Evolutionary conservation across 371 early-diverging fungal species (phyloP), one percentile per base, ranked within the genome.

Genomic region (Rhizomucor miehei): DNA sequence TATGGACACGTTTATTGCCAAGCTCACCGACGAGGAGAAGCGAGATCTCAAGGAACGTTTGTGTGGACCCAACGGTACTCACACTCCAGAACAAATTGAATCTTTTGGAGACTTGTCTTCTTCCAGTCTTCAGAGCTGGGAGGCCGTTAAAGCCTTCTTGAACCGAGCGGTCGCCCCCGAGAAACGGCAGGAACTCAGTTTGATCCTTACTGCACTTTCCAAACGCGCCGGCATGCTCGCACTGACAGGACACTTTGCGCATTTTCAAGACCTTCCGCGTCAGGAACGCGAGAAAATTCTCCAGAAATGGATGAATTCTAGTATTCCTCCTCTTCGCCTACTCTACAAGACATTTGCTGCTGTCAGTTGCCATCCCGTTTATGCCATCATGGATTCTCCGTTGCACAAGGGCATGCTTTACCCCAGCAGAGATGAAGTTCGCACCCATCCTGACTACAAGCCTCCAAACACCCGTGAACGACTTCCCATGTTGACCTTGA

Each of bases 191-290:
- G 75, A 75, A 13, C 51, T 80, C 6, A 24, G 44, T 14, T 35
- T 63, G 45, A 46, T 65, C 13, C 47, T 78, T 17, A 58, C 65
- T 6, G 13, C 70, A 13, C 59, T 77, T 2, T 63, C 71, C 36
- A 68, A 63, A 11, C 64, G 73, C 25, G 57, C 77, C 12, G 88
- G 86, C 46, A 74, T 83, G 1, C 69, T 79, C 48, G 73, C 78
- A 5, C 56, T 88, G 17, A 80, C 83, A 14, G 85, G 85, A 25
- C 64, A 72, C 10, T 71, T 69, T 40, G 54, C 49, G 21, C 73
- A 74, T 8, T 85, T 84, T 58, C 62, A 73, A 5, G 60, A 77
- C 1, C 58, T 86, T 9, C 44, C 79, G 1, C 56, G 64, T 3
- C 65, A 67, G 34, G 80, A 85, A 19, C 71, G 84, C 12, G 77